phyloP scores from a whole-genome alignment of 2,329 filamentous ascomycete genomes.

The Colletotrichum paranaense region DNA sequence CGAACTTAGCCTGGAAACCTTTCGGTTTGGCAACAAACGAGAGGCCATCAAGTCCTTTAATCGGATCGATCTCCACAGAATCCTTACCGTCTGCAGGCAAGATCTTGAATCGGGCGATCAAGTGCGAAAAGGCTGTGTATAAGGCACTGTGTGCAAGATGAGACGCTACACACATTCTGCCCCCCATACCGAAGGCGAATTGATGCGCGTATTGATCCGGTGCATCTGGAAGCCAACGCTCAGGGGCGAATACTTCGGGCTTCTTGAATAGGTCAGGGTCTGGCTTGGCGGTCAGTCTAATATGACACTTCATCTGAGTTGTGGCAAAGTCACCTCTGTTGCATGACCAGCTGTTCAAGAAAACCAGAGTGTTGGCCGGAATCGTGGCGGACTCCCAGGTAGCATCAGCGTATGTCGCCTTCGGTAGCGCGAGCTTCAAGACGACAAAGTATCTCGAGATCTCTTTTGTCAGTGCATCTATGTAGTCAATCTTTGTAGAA shows the following conservation, averaged over 20 bases:
- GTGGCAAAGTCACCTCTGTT: slow-evolving; percentile 38
- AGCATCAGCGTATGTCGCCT: slow-evolving; percentile 51
- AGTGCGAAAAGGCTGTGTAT: slow-evolving; percentile 61
- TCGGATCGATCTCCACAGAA: slow-evolving; percentile 22
- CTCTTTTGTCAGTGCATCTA: slow-evolving; percentile 74
- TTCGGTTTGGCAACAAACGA: slow-evolving; percentile 32
- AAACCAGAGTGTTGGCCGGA: slow-evolving; percentile 63
- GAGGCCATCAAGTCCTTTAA: slow-evolving; percentile 47
- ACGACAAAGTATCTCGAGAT: slow-evolving; percentile 73
- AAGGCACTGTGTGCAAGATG: slow-evolving; percentile 65
- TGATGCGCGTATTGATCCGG: slow-evolving; percentile 52
- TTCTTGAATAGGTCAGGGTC: slow-evolving; percentile 72
- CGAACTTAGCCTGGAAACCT: slow-evolving; percentile 32
- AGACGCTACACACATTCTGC: slow-evolving; percentile 66
- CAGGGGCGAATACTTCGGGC: slow-evolving; percentile 68
- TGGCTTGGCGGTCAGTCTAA: slow-evolving; percentile 18
- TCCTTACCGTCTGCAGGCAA: slow-evolving; percentile 37
- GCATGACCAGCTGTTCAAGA: slow-evolving; percentile 45
- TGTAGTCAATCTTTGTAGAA: slow-evolving; percentile 69
- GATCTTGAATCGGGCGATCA: slow-evolving; percentile 61
- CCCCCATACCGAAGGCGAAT: slow-evolving; percentile 64
- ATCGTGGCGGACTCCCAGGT: slow-evolving; percentile 45
- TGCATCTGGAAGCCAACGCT: slow-evolving; percentile 48
- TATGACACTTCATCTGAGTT: not conserved
- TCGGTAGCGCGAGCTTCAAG: slow-evolving; percentile 72